Evolutionary conservation across 192 early-diverging fungal species (phyloP), one percentile per base, ranked within the genome.

Genomic region (Mortierella claussenii): DNA sequence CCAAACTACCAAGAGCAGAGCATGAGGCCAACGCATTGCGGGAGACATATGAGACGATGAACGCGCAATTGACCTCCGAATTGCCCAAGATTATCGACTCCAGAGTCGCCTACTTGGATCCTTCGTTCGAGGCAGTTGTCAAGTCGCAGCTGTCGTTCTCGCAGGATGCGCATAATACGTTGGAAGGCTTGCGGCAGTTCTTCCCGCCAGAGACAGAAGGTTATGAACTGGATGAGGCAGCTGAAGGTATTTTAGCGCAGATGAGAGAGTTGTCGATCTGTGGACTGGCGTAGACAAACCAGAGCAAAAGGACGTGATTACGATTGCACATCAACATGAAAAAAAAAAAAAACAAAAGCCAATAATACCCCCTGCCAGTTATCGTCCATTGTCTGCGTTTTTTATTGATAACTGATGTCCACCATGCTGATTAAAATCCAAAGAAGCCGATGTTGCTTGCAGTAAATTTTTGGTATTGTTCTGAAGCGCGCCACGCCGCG

Each of bases 101-200:
- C 24, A 82, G 96, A 31, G 91, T 98, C 0, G 92, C 93, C 4
- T 96, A 96, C 62, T 79, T 98, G 47, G 95, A 98, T 28, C 98
- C 98, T 2, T 94, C 94, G 24, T 97, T 99, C 68, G 96, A 98
- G 75, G 97, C 96, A 7, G 81, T 99, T 26, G 92, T 98, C 59
- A 96, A 97, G 81, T 86, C 91, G 13, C 97, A 99, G 75, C 75
- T 97, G 20, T 85, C 88, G 60, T 98, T 98, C 82, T 93, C 93
- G 52, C 92, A 92, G 73, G 86, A 89, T 48, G 94, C 93, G 52
- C 89, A 90, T 55, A 84, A 89, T 27, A 87, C 88, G 51, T 85
- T 98, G 65, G 89, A 92, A 55, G 65, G 80, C 3, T 78, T 95
- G 12, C 65, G 88, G 33, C 73, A 87, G 44, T 81, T 85, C 36